Evolutionary conservation across 2,329 filamentous ascomycete genomes (phyloP), one percentile per base, ranked within the genome.

Genomic region (Ophiostoma angusticollis): DNA sequence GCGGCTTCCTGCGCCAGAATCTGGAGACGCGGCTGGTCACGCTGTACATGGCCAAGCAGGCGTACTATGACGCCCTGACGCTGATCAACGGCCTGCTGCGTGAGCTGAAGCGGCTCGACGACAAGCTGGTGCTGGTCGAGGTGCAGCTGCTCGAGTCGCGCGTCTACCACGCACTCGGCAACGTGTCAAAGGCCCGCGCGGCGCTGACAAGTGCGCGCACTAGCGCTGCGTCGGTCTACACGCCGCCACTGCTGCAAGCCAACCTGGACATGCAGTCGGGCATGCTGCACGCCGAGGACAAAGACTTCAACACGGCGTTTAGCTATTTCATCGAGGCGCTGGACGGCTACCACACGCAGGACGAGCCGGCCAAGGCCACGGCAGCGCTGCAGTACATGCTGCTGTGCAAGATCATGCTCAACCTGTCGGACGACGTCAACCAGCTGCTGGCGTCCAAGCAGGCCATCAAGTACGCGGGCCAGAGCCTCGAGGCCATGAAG

Each of bases 311-410:
- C 67, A 98, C 91, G 19, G 85, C 91, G 35, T 98, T 83, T 63
- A 95, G 87, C 35, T 98, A 98, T 71, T 98, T 98, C 62, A 96
- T 98, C 61, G 91, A 98, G 66, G 91, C 93, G 3, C 77, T 98
- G 47, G 91, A 98, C 58, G 91, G 91, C 44, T 98, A 96, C 63
- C 85, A 91, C 63, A 80, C 80, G 33, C 86, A 93, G 59, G 91
- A 98, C 50, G 86, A 94, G 57, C 67, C 78, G 28, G 66, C 72
- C 47, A 86, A 87, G 63, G 91, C 93, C n/a, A 93, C 89, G n/a
- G 84, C 89, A 11, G 86, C 91, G 9, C 70, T 98, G 49, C 91
- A 98, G 68, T 98, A 98, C 70, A 98, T 98, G 91, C 75, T 98
- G 39, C 78, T 98, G 25, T 96, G 91, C 78, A 98, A 98, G 70